Evolutionary conservation across 345 rosid species (phyloP).

Genomic region (Salix brachista): DNA sequence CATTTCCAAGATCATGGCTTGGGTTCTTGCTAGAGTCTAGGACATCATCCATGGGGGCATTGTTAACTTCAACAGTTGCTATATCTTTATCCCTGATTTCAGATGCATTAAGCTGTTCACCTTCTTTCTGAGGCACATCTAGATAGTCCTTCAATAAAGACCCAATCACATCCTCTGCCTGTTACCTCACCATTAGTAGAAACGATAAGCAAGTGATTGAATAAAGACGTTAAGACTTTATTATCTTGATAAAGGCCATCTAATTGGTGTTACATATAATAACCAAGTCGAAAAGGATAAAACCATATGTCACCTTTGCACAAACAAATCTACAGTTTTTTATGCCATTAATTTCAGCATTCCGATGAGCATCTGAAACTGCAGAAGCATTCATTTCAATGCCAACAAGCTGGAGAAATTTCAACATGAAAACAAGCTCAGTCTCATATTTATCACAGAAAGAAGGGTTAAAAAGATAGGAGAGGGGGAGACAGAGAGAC

Average conservation of each 20-base stretch:
- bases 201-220: conserved; percentile 9
- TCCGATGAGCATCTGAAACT: conserved; percentile 77
- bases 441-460: neutral
- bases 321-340: conserved; percentile 81
- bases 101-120: conserved; percentile 24
- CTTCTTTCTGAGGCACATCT: conserved; percentile 38
- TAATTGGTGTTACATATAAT: neutral
- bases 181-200: conserved; percentile 11
- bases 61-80: conserved; percentile 34
- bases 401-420: conserved; percentile 70
- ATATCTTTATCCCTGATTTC: conserved; percentile 27
- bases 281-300: neutral
- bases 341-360: conserved; percentile 87
- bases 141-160: conserved; percentile 72
- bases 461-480: neutral
- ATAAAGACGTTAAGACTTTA: neutral
- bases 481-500: neutral
- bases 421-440: conserved; percentile 6
- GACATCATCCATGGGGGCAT: conserved; percentile 10
- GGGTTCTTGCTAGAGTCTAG: conserved; percentile 27
- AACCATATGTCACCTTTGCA: conserved; percentile 56
- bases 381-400: conserved; percentile 98
- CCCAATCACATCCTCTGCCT: conserved; percentile 94
- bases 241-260: neutral
- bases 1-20: conserved; percentile 30